These are phyloP conservation scores for Hypericum perforatum DNA, from an alignment of 345 rosid species.

Conservation along the genomic window DNA sequence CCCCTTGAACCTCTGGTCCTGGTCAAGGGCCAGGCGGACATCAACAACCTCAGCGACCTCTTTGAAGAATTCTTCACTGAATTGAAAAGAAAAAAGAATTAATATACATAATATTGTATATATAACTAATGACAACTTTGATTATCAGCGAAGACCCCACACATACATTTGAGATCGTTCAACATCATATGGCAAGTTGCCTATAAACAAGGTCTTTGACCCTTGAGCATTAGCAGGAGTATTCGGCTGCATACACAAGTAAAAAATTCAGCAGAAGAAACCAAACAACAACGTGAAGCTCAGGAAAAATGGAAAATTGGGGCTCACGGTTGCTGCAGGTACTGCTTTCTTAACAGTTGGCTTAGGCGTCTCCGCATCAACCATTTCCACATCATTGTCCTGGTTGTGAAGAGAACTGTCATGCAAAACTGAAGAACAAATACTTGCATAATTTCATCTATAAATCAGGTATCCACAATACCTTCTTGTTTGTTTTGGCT, in stretches of 20 bases:
- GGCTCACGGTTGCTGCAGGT: conserved; percentile 25
- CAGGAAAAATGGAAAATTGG: conserved; percentile 12
- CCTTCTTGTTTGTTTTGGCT: no score
- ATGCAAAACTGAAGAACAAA: no score
- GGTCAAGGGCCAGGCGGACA: conserved; percentile 43
- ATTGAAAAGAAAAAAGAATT: neutral
- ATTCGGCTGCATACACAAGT: conserved; percentile 39
- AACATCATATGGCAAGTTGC: conserved; percentile 50
- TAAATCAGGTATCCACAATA: no score
- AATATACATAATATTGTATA: no score
- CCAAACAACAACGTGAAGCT: neutral
- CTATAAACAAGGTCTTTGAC: conserved; percentile 58
- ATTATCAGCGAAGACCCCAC: no score
- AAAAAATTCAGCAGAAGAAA: neutral
- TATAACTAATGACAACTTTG: no score
- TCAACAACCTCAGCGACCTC: conserved; percentile 60
- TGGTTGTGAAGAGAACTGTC: neutral
- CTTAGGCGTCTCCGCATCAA: conserved; percentile 32
- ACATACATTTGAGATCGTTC: conserved; percentile 62
- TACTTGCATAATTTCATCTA: no score
- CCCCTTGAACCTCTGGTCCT: conserved; percentile 53
- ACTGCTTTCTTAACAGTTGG: conserved; percentile 14
- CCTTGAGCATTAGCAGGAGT: conserved; percentile 42
- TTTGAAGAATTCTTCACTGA: conserved; percentile 65
- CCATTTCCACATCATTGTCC: conserved; percentile 52